Percentiles rank a stretch among this genome's conserved stretches.
phyloP scores from a whole-genome alignment of 495 filamentous ascomycete species.

The Lophiotrema nucula region DNA sequence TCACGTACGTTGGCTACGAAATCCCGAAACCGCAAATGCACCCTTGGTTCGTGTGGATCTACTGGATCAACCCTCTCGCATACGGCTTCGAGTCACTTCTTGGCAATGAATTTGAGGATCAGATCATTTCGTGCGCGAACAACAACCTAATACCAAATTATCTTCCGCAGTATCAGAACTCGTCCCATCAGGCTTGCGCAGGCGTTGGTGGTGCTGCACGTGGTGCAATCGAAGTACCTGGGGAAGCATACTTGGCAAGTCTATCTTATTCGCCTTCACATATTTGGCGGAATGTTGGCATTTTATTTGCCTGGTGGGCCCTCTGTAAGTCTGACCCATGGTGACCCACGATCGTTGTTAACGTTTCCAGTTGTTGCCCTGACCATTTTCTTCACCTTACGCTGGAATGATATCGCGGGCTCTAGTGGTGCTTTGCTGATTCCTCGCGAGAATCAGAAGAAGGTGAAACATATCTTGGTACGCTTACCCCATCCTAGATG shows the following conservation, averaged over 20 bases:
- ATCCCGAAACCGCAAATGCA: slow-evolving; percentile 48
- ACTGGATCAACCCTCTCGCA: slow-evolving; percentile 45
- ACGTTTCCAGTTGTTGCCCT: too few species aligned
- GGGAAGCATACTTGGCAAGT: slow-evolving; percentile 25
- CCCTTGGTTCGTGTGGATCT: slow-evolving; percentile 51
- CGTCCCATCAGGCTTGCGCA: slow-evolving; percentile 20
- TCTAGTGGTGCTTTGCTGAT: slow-evolving; percentile 8
- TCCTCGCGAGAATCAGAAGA: slow-evolving; percentile 14
- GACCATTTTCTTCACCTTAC: slow-evolving; percentile 29
- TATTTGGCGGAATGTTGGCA: slow-evolving; percentile 36
- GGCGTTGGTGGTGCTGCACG: slow-evolving; percentile 13
- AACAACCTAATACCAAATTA: slow-evolving; percentile 12
- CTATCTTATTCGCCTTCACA: slow-evolving; percentile 23
- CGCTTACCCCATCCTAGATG: too few species aligned
- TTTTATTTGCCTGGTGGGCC: slow-evolving; percentile 30
- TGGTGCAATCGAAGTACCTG: slow-evolving; percentile 20
- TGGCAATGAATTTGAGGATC: slow-evolving; percentile 46
- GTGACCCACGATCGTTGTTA: too few species aligned
- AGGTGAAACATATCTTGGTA: not conserved
- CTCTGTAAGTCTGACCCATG: too few species aligned
- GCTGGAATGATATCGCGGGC: slow-evolving; percentile 10
- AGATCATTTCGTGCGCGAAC: slow-evolving; percentile 19
- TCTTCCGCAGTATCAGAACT: slow-evolving; percentile 14
- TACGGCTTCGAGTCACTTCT: slow-evolving; percentile 49
- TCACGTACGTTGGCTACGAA: slow-evolving; percentile 31